Base-by-base conservation (phyloP, 1,139 yeast genomes). In the Hyphopichia khmerensis region DNA sequence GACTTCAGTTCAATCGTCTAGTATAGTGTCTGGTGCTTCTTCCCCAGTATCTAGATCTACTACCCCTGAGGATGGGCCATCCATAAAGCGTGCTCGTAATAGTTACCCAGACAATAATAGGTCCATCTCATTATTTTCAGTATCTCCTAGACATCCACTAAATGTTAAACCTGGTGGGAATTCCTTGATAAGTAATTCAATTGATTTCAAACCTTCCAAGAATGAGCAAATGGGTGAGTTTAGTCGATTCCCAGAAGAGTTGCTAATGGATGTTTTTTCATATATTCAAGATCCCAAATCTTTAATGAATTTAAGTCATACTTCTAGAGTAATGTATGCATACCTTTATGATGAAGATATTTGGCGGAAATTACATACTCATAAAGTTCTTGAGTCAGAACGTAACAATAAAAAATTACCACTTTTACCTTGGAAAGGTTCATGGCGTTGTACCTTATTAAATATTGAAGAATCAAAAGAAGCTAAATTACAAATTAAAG, bases 161-260 rank as follows among this genome's bases (percentile, higher is more conserved):
- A 85, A 86, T 43, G 85, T 87, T 17, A 80, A 78, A 50, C 96
- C 96, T 0, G 67, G 76, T 34, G 95, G 95, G 3, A 87, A 87
- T 54, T 72, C 73, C 17, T 56, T 62, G 37, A 50, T 72, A 17
- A 46, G 60, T 43, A 46, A 57, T 47, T 32, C 57, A 40, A 45
- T 50, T 16, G 41, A 38, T 14, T 57, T 58, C 21, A 59, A 56
- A n/a, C 52, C 55, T 1, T 43, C 50, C 6, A 62, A 73, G 32
- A 50, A 55, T 5, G 52, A 62, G 23, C 69, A 73, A 33, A 66
- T 85, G 58, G 96, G 96, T 0, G 45, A 55, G 8, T 70, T 87
- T 23, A 59, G 72, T 0, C 41, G 45, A 1, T 70, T 87, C 35
- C 68, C 82, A 0, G 96, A 87, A 59, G 91, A 83, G 16, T 44